Evolutionary conservation across 2,329 filamentous ascomycete genomes (phyloP).

Genomic region (Diplodia sapinea): DNA sequence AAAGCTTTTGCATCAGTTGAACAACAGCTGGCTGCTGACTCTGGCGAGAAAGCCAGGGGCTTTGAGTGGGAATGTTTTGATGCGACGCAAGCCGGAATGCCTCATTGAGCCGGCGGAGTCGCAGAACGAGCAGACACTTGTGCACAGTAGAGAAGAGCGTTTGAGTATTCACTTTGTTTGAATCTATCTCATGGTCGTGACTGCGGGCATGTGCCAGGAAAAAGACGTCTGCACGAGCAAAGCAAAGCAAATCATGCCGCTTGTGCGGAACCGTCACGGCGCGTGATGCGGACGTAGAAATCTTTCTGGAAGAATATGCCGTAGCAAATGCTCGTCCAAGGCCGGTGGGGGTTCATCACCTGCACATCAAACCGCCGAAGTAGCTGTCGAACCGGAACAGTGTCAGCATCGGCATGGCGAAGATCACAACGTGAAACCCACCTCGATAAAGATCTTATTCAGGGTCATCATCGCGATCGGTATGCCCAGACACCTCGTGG

Average conservation of each 20-base stretch:
- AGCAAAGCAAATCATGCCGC: not conserved
- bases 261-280: not conserved
- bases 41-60: too few relatives aligned
- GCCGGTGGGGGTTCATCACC: constrained; percentile 3
- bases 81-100: not conserved
- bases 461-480: constrained; percentile 47
- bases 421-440: not conserved
- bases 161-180: not conserved
- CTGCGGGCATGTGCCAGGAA: not conserved
- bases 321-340: constrained; percentile 27
- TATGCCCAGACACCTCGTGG: constrained; percentile 45
- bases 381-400: not conserved
- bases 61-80: too few relatives aligned
- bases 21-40: too few relatives aligned
- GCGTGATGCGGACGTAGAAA: constrained; percentile 25
- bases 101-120: not conserved
- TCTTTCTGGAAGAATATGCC: constrained; percentile 32
- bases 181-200: not conserved
- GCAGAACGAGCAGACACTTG: too few relatives aligned
- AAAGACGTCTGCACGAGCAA: not conserved
- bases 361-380: constrained; percentile 26
- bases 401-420: not conserved
- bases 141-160: not conserved
- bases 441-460: constrained; percentile 51
- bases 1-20: too few relatives aligned